Evolutionary conservation across 371 early-diverging fungal genomes (phyloP), one percentile per base, ranked within the genome.

Genomic region (Nematocida sp.): DNA sequence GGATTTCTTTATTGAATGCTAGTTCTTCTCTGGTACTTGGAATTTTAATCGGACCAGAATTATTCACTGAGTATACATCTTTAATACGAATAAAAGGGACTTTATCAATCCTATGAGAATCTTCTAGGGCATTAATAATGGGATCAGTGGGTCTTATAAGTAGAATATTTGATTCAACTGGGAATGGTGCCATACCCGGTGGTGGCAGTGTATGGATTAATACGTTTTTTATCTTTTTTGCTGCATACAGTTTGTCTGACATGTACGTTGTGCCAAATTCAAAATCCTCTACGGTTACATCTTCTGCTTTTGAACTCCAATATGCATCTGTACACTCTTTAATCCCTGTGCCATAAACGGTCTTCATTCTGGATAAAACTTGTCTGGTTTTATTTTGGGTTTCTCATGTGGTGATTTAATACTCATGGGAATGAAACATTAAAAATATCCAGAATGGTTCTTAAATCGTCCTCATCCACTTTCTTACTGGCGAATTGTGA

Each of bases 21-120:
- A 67, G 6, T 40, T 67, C 69, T 27, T 67, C 69, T 44, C 69
- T 9, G 52, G 50, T 52, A 33, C 27, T 67, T 27, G 69, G 69
- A 1, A 67, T 33, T 67, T 3, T 67, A 23, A 50, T 27, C 0
- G 27, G 42, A 4, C 45, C 64, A 3, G 52, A 50, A 13, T 9
- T 1, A 50, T 50, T 18, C 23, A 44, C 45, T 11, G 27, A 3
- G 64, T 64, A 64, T 13, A 64, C 5, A 64, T 13, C 11, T 33
- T 11, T 40, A 6, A 64, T 27, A 33, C 64, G 11, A 42, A 42
- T 64, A 23, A 64, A 64, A 64, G 64, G 64, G 13, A 64, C 23
- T 1, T 6, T 64, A 7, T 64, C 64, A 45, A 44, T 33, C n/a
- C 64, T 33, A 11, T 5, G 0, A 1, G 64, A 6, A 27, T 64